Percentiles rank a stretch among this genome's conserved stretches.
phyloP scores from a whole-genome alignment of 2,329 filamentous ascomycete species.

The Magnaporthiopsis incrustans region DNA sequence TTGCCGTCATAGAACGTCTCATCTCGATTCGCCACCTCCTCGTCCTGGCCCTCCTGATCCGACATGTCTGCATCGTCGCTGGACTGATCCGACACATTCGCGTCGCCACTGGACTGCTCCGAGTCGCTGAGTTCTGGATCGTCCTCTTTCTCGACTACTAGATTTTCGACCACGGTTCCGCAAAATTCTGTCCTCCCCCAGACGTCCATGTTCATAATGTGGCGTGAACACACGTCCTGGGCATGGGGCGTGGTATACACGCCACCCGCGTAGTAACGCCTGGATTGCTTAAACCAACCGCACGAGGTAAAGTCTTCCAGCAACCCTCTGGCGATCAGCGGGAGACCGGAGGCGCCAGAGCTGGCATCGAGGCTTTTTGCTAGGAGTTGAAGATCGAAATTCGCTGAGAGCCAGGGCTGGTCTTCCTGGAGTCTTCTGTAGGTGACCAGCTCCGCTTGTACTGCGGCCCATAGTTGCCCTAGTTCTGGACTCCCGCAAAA shows the following conservation, averaged over 20 bases:
- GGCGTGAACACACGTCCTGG: slow-evolving; percentile 2
- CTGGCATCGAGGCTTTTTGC: neutral
- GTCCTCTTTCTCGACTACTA: too few species aligned
- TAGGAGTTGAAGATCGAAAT: slow-evolving; percentile 2
- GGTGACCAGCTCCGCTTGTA: slow-evolving; percentile 8
- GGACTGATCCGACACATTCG: too few species aligned
- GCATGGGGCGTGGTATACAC: neutral
- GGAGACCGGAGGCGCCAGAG: neutral
- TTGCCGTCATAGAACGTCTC: neutral
- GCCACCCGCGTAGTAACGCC: too few species aligned
- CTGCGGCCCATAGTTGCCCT: slow-evolving; percentile 5
- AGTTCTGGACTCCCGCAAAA: neutral
- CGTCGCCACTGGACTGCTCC: too few species aligned
- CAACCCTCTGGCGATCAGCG: slow-evolving; percentile 3
- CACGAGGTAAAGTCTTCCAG: neutral
- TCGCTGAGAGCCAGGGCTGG: slow-evolving; percentile 2
- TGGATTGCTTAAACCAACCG: neutral
- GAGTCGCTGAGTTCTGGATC: too few species aligned
- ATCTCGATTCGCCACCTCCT: neutral
- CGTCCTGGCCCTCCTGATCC: neutral
- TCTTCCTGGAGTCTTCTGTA: slow-evolving; percentile 2
- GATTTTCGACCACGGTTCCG: too few species aligned
- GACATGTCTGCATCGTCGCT: too few species aligned
- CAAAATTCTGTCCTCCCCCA: slow-evolving; percentile 2
- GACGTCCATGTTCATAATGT: slow-evolving; percentile 10